Percentiles rank a stretch among this genome's conserved stretches.
These are phyloP conservation scores for Teratosphaeria nubilosa DNA, from an alignment of 2,329 filamentous ascomycete genomes.

Conservation along the genomic window DNA sequence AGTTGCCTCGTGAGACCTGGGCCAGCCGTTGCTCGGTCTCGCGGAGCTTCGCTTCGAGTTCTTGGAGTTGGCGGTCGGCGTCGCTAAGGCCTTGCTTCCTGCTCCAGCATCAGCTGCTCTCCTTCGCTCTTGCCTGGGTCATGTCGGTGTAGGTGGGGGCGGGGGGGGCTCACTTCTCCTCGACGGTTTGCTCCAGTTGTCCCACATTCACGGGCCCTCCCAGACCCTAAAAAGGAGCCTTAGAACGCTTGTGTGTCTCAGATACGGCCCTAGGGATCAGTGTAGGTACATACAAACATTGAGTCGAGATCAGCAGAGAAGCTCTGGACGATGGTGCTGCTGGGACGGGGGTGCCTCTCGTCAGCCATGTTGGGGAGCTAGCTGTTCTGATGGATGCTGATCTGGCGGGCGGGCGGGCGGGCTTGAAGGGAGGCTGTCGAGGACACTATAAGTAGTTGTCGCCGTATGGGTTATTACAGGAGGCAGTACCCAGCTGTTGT, in stretches of 20 bases:
- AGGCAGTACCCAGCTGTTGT: too few relatives aligned
- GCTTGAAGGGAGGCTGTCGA: not conserved
- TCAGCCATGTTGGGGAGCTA: not conserved
- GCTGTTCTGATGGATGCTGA: not conserved
- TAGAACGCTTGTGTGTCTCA: too few relatives aligned
- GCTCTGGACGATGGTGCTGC: conserved; percentile 75
- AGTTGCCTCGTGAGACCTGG: conserved; percentile 20
- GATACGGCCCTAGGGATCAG: too few relatives aligned
- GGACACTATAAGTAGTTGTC: not conserved
- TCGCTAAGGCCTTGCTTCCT: conserved; percentile 72
- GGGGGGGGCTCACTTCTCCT: conserved; percentile 59
- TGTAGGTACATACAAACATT: too few relatives aligned
- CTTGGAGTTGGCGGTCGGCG: conserved; percentile 71
- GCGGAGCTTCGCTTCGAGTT: conserved; percentile 70
- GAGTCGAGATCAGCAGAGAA: conserved; percentile 81
- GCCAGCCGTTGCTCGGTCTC: conserved; percentile 72
- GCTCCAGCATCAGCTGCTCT: conserved; percentile 3
- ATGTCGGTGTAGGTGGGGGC: conserved; percentile 18
- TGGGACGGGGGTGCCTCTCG: not conserved
- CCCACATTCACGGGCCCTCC: conserved; percentile 65
- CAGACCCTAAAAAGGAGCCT: too few relatives aligned
- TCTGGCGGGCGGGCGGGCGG: not conserved
- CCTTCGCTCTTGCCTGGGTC: not conserved
- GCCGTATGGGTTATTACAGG: not conserved
- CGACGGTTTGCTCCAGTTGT: conserved; percentile 62